Evolutionary conservation across 345 rosid species (phyloP).

Genomic region (Ricinus communis): DNA sequence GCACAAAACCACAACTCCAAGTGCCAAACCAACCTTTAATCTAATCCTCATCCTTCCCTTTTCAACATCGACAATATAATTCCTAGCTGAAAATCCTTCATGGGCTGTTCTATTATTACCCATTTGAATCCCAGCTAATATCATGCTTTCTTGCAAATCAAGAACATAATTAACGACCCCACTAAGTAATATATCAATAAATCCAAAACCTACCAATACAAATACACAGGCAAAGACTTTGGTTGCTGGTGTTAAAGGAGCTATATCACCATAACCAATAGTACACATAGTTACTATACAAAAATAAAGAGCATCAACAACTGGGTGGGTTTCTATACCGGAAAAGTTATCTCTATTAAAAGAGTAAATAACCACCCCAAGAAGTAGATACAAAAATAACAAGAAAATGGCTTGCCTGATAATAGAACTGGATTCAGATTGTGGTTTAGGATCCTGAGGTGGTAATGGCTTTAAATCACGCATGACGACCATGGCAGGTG

Average conservation of each 20-base stretch:
- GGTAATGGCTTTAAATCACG: conserved; percentile 31
- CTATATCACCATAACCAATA: conserved; percentile 63
- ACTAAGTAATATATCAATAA: conserved; percentile 46
- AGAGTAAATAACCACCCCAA: conserved; percentile 38
- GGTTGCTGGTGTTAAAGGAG: conserved; percentile 37
- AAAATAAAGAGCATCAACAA: conserved; percentile 58
- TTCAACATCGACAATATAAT: conserved; percentile 39
- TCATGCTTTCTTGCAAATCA: conserved; percentile 46
- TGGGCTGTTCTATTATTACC: background rate
- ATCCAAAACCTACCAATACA: conserved; percentile 48
- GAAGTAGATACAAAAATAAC: conserved; percentile 32
- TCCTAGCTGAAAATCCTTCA: conserved; percentile 17
- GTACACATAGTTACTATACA: conserved; percentile 67
- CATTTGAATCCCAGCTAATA: conserved; percentile 36
- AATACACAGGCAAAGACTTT: conserved; percentile 44
- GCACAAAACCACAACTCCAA: conserved; percentile 45
- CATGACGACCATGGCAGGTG: conserved; percentile 79
- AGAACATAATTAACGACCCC: conserved; percentile 45
- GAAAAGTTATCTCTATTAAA: conserved; percentile 37
- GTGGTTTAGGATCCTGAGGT: conserved; percentile 29
- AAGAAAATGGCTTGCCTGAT: conserved; percentile 34
- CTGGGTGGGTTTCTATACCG: conserved; percentile 42
- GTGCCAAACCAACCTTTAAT: conserved; percentile 48
- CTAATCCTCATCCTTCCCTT: conserved; percentile 52
- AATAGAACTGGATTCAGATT: conserved; percentile 28